These are phyloP conservation scores for Yamadazyma ubonensis DNA, from an alignment of 805 yeast species.

Conservation along the genomic window DNA sequence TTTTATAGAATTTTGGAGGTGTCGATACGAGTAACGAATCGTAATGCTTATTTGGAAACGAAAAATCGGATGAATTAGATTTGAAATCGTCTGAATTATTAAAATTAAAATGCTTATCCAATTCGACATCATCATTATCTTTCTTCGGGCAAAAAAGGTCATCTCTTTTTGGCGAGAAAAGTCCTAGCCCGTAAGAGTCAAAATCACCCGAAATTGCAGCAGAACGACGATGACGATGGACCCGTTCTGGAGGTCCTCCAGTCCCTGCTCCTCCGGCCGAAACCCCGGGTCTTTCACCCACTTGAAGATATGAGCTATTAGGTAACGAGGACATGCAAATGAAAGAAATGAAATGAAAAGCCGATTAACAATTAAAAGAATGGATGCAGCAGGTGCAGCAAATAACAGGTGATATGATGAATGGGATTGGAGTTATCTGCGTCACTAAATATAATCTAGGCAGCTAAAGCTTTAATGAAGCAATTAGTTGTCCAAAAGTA, in stretches of 20 bases:
- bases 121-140: conserved; percentile 7
- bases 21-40: conserved; percentile 12
- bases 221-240: conserved; percentile 80
- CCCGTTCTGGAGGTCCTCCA: conserved; percentile 29
- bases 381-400: background rate
- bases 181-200: conserved; percentile 46
- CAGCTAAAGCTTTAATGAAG: background rate
- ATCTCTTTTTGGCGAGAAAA: conserved; percentile 22
- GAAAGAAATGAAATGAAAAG: background rate
- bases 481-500: background rate
- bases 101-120: conserved; percentile 29
- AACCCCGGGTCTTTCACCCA: conserved; percentile 1
- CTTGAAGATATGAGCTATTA: conserved; percentile 14
- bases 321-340: conserved; percentile 13
- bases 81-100: conserved; percentile 38
- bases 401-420: background rate
- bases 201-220: conserved; percentile 89
- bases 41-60: conserved; percentile 26
- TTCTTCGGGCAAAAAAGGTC: conserved; percentile 29
- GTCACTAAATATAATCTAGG: no score
- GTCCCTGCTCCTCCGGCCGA: no score
- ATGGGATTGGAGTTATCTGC: background rate
- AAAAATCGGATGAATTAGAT: conserved; percentile 22
- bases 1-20: conserved; percentile 13
- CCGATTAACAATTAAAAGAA: background rate